Conservation (phyloP, 768 basidiomycete genomes). For the Aureoboletus auriporus region DNA sequence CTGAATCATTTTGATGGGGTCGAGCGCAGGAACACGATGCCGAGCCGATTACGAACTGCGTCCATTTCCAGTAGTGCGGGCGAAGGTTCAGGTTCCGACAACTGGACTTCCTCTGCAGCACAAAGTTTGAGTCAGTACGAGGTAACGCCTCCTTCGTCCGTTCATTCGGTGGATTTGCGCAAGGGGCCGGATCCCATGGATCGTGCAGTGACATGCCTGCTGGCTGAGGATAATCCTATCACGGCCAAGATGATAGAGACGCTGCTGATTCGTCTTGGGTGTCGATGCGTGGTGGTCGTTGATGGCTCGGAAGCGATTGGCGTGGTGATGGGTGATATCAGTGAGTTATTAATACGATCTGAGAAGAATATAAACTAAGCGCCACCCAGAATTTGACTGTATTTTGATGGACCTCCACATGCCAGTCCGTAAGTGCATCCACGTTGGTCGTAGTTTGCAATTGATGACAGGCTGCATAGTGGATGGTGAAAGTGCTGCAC, state of each 20-base stretch:
- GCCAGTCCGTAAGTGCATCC: slow-evolving; percentile 71
- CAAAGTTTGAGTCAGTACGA: slow-evolving; percentile 53
- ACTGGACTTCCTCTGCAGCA: slow-evolving; percentile 58
- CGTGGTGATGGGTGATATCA: slow-evolving; percentile 96
- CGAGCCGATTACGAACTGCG: slow-evolving; percentile 81
- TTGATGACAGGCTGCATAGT: slow-evolving; percentile 40
- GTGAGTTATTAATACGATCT: slow-evolving; percentile 45
- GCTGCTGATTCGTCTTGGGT: slow-evolving; percentile 87
- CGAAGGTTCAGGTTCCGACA: slow-evolving; percentile 74
- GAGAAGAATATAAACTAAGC: slow-evolving; percentile 4
- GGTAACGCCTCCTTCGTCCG: slow-evolving; percentile 73
- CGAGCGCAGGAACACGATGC: slow-evolving; percentile 79
- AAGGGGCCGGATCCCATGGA: slow-evolving; percentile 77
- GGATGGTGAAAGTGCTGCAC: slow-evolving; percentile 93
- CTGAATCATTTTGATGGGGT: slow-evolving; percentile 72
- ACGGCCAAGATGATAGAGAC: slow-evolving; percentile 98
- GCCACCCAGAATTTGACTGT: slow-evolving; percentile 78
- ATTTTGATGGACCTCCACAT: slow-evolving; percentile 95
- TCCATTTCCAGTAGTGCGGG: slow-evolving; percentile 82
- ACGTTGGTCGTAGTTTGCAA: background rate
- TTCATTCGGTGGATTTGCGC: slow-evolving; percentile 79
- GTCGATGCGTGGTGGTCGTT: slow-evolving; percentile 91
- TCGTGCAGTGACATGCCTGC: slow-evolving; percentile 86
- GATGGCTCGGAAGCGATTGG: slow-evolving; percentile 97
- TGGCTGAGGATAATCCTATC: slow-evolving; percentile 98